phyloP scores from a whole-genome alignment of 108 stramenopile species.

The Discostella stelligeroides region DNA sequence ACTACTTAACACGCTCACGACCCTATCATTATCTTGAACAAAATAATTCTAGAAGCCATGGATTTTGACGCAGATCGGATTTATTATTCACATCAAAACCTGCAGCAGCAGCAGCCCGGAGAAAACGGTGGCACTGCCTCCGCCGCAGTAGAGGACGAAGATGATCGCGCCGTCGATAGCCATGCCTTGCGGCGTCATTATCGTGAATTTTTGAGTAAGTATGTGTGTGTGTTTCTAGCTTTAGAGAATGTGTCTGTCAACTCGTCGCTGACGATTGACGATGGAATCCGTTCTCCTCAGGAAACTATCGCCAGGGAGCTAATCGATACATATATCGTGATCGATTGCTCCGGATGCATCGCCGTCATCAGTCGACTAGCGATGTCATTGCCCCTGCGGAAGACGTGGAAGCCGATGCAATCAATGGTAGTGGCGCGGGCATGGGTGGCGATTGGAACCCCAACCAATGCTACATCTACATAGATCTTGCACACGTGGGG shows the following conservation, averaged over 20 bases:
- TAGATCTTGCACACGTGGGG: slow-evolving; percentile 82
- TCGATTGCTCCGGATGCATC: slow-evolving; percentile 81
- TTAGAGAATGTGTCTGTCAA: neutral
- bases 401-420: slow-evolving; percentile 14
- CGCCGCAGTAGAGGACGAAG: slow-evolving; percentile 22
- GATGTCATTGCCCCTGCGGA: slow-evolving; percentile 19
- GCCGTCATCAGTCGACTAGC: slow-evolving; percentile 53
- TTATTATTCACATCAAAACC: slow-evolving; percentile 87
- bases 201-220: slow-evolving; percentile 85
- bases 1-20: too few species aligned
- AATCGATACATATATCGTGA: slow-evolving; percentile 81
- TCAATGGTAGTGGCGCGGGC: neutral
- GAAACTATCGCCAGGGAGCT: slow-evolving; percentile 81
- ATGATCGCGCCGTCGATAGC: slow-evolving; percentile 51
- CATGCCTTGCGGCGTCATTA: slow-evolving; percentile 80
- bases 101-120: slow-evolving; percentile 50
- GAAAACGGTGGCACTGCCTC: slow-evolving; percentile 6
- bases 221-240: neutral
- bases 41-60: slow-evolving; percentile 13
- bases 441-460: slow-evolving; percentile 30
- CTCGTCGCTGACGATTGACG: neutral
- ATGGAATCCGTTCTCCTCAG: slow-evolving; percentile 18
- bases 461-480: slow-evolving; percentile 57
- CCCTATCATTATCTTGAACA: too few species aligned
- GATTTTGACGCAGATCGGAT: slow-evolving; percentile 86